phyloP scores from a whole-genome alignment of 345 rosid species.

The Citrus trifoliata region DNA sequence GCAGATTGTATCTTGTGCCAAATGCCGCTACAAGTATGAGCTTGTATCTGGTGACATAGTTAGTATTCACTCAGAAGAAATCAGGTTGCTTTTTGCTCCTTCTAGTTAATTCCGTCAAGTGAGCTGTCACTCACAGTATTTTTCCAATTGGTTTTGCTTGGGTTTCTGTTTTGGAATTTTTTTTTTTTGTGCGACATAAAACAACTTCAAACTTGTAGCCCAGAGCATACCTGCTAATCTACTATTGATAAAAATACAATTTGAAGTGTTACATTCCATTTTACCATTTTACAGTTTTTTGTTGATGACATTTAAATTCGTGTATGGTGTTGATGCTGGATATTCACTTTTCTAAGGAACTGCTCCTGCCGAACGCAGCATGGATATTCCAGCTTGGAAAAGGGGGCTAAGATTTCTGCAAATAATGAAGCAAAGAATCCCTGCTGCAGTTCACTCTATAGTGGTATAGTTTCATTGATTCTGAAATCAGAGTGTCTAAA shows the following conservation, averaged over 20 bases:
- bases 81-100: constrained; percentile 60
- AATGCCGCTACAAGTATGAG: constrained; percentile 90
- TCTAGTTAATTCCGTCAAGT: constrained; percentile 8
- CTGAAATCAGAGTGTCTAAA: background rate
- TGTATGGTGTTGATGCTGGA: constrained; percentile 87
- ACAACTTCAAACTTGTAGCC: background rate
- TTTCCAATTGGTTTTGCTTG: background rate
- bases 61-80: constrained; percentile 78
- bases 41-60: constrained; percentile 83
- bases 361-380: constrained; percentile 99
- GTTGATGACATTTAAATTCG: constrained; percentile 19
- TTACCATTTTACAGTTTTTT: constrained; percentile 5
- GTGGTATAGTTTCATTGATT: constrained; percentile 57
- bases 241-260: background rate
- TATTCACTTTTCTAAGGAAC: constrained; percentile 98
- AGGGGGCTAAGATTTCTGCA: constrained; percentile 80
- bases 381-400: constrained; percentile 90
- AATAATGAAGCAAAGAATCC: constrained; percentile 60
- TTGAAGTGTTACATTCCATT: background rate
- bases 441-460: constrained; percentile 83
- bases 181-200: background rate
- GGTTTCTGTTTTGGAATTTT: background rate
- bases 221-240: background rate
- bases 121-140: background rate
- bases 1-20: constrained; percentile 83